Percentiles rank a stretch among this genome's conserved stretches.
These are phyloP conservation scores for Tetradesmus obliquus DNA, from an alignment of 139 green algal genomes.

Conservation along the genomic window DNA sequence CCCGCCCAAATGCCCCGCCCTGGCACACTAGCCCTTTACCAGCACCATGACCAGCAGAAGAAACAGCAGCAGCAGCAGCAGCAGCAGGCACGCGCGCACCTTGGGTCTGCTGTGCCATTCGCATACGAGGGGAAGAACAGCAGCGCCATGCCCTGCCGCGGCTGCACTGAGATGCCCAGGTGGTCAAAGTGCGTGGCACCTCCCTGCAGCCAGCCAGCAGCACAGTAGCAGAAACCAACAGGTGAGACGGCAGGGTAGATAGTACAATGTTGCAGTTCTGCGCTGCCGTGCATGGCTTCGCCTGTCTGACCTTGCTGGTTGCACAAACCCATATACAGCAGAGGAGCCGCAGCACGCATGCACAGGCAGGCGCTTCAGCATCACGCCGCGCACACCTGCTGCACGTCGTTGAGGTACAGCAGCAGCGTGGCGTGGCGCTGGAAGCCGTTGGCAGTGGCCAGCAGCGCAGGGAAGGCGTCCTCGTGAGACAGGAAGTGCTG, in stretches of 20 bases:
- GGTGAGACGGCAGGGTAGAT: neutral
- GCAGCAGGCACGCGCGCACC: neutral
- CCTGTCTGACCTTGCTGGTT: no score
- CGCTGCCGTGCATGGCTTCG: no score
- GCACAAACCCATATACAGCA: no score
- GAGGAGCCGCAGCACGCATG: no score
- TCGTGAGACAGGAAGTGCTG: constrained; percentile 78
- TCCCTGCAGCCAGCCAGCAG: constrained; percentile 44
- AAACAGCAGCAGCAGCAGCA: neutral
- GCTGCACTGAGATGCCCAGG: constrained; percentile 71
- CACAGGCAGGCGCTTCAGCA: no score
- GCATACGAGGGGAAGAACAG: constrained; percentile 84
- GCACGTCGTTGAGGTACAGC: constrained; percentile 79
- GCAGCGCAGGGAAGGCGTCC: constrained; percentile 72
- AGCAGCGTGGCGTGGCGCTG: constrained; percentile 83
- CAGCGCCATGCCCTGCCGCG: constrained; percentile 67
- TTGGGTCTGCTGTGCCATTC: constrained; percentile 68
- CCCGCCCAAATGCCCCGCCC: no score
- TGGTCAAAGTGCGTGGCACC: constrained; percentile 77
- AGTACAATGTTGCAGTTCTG: neutral
- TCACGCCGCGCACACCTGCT: neutral
- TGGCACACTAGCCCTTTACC: no score
- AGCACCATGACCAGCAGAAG: no score
- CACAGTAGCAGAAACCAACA: neutral
- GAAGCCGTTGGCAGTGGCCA: constrained; percentile 77